phyloP scores from a whole-genome alignment of 2,329 filamentous ascomycete genomes.

The Aotearoamyces nothofagi region DNA sequence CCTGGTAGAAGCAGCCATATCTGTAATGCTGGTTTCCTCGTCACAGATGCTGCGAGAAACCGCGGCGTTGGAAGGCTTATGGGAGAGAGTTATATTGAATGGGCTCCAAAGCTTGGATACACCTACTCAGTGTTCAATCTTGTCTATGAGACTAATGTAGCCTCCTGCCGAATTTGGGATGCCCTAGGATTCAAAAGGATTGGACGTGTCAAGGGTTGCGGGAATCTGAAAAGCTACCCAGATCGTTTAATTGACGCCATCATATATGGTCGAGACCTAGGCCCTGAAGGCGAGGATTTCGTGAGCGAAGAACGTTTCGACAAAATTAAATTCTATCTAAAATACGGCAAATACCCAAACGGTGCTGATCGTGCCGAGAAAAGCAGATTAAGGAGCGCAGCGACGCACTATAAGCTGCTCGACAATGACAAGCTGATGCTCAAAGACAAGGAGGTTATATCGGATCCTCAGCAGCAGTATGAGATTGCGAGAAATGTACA shows the following conservation, averaged over 20 bases:
- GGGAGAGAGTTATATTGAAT: constrained; percentile 41
- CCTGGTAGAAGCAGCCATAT: constrained; percentile 60
- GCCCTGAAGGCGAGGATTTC: constrained; percentile 57
- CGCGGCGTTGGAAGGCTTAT: constrained; percentile 39
- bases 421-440: constrained; percentile 73
- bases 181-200: constrained; percentile 60
- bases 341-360: constrained; percentile 82
- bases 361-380: constrained; percentile 93
- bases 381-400: constrained; percentile 80
- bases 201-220: constrained; percentile 43
- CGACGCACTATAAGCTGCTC: constrained; percentile 83
- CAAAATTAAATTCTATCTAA: constrained; percentile 95
- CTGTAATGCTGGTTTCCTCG: constrained; percentile 49
- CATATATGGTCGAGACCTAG: constrained; percentile 43
- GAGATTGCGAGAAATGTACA: constrained; percentile 74
- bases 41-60: constrained; percentile 37
- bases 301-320: constrained; percentile 94
- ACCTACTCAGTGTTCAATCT: constrained; percentile 63
- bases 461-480: constrained; percentile 78
- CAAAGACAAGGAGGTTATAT: constrained; percentile 94
- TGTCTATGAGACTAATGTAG: constrained; percentile 61
- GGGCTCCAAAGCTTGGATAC: constrained; percentile 45
- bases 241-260: constrained; percentile 39
- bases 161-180: constrained; percentile 60
- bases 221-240: constrained; percentile 33